Evolutionary conservation across 1,284 basidiomycete species (phyloP).

Genomic region (Coniferiporia weirii): DNA sequence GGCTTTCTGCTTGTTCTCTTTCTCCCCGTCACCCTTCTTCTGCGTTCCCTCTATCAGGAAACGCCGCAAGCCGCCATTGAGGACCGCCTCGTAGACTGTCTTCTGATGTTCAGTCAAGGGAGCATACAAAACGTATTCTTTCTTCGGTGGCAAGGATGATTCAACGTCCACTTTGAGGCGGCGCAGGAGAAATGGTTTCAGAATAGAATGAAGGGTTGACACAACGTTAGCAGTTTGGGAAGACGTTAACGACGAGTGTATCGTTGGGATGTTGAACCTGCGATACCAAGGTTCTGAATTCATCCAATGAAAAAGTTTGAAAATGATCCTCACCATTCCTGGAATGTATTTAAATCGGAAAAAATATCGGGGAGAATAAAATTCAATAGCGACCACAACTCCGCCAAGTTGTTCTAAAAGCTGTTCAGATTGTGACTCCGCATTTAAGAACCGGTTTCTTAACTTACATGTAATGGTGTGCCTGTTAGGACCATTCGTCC

Average conservation of each 20-base stretch:
- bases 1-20: slow-evolving; percentile 29
- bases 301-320: slow-evolving; percentile 11
- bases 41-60: slow-evolving; percentile 52
- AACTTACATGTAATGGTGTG: slow-evolving; percentile 82
- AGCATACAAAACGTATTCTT: slow-evolving; percentile 93
- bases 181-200: slow-evolving; percentile 93
- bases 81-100: slow-evolving; percentile 78
- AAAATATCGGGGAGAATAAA: slow-evolving; percentile 94
- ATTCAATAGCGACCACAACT: slow-evolving; percentile 93
- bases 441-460: background rate
- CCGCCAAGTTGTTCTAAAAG: slow-evolving; percentile 79
- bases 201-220: slow-evolving; percentile 79
- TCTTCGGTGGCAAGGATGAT: slow-evolving; percentile 80
- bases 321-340: slow-evolving; percentile 68
- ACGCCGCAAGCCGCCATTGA: slow-evolving; percentile 60
- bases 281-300: background rate
- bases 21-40: slow-evolving; percentile 24
- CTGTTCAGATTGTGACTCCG: background rate
- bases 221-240: slow-evolving; percentile 68
- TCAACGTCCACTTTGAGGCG: slow-evolving; percentile 92
- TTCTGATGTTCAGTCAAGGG: slow-evolving; percentile 81
- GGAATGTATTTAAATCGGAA: slow-evolving; percentile 84
- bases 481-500: slow-evolving; percentile 92
- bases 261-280: slow-evolving; percentile 71
- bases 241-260: slow-evolving; percentile 51